phyloP scores from a whole-genome alignment of 78 protist species.

The Capsaspora owczarzaki region DNA sequence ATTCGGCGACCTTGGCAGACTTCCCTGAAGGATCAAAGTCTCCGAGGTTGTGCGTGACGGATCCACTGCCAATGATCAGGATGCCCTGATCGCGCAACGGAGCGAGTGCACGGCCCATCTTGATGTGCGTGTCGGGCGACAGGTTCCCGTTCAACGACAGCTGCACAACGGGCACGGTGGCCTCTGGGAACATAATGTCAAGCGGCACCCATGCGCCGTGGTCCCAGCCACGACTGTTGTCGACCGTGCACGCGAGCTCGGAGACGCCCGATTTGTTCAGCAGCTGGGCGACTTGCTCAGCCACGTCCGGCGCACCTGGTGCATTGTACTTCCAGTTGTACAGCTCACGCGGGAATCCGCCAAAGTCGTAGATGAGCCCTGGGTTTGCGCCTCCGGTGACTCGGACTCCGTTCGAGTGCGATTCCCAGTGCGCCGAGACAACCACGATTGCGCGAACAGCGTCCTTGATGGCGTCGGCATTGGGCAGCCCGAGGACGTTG shows the following conservation, averaged over 20 bases:
- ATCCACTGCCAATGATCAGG: slow-evolving; percentile 37
- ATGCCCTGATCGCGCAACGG: slow-evolving; percentile 33
- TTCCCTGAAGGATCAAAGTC: neutral
- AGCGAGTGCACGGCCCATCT: slow-evolving; percentile 29
- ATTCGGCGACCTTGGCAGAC: neutral
- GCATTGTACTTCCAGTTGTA: slow-evolving; percentile 24
- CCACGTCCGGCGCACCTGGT: slow-evolving; percentile 16
- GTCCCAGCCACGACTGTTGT: slow-evolving; percentile 23
- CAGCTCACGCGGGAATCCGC: slow-evolving; percentile 33
- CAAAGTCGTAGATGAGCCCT: slow-evolving; percentile 27
- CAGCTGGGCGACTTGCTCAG: neutral
- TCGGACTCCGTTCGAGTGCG: neutral
- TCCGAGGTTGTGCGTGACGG: slow-evolving; percentile 16
- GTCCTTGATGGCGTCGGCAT: neutral
- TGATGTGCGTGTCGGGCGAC: slow-evolving; percentile 13
- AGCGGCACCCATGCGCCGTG: slow-evolving; percentile 53
- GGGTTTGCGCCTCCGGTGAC: neutral
- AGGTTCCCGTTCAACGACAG: neutral
- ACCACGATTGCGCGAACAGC: neutral
- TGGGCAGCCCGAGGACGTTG: neutral
- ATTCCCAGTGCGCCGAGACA: slow-evolving; percentile 31
- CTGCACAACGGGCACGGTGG: slow-evolving; percentile 24
- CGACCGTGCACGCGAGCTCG: neutral
- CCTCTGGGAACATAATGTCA: slow-evolving; percentile 19
- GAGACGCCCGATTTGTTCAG: neutral